Evolutionary conservation across 345 rosid genomes (phyloP).

Genomic region (Brassica cretica): DNA sequence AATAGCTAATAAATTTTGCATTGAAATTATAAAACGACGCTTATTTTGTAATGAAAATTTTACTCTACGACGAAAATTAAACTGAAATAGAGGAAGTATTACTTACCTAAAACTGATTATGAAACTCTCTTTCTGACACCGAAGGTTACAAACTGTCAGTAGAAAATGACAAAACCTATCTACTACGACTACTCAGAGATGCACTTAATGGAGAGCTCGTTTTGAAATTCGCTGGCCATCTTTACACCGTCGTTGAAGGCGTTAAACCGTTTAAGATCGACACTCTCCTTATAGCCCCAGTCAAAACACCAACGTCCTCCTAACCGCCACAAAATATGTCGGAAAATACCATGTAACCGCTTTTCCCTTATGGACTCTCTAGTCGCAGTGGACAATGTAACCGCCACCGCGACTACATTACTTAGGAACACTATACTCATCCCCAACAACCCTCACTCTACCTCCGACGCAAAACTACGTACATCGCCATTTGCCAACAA

Average conservation of each 20-base stretch:
- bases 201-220: conserved; percentile 95
- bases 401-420: conserved; percentile 86
- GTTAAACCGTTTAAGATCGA: conserved; percentile 76
- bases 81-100: too few species aligned
- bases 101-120: conserved; percentile 14
- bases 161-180: conserved; percentile 63
- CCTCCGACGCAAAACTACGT: conserved; percentile 78
- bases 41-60: too few species aligned
- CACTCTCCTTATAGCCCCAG: conserved; percentile 78
- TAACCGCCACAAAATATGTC: conserved; percentile 50
- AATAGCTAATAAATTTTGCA: too few species aligned
- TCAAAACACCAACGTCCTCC: conserved; percentile 77
- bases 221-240: conserved; percentile 88
- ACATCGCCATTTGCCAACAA: conserved; percentile 47
- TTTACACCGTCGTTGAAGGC: conserved; percentile 79
- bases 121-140: neutral
- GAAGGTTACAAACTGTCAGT: conserved; percentile 60
- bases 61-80: too few species aligned
- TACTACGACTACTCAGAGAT: conserved; percentile 75
- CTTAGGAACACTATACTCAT: conserved; percentile 60
- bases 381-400: conserved; percentile 68
- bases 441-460: conserved; percentile 51
- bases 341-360: conserved; percentile 74
- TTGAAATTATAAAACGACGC: too few species aligned
- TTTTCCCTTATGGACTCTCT: conserved; percentile 95